These are phyloP conservation scores for Colletotrichum sp. DNA, from an alignment of 2,329 filamentous ascomycete species.

Conservation along the genomic window DNA sequence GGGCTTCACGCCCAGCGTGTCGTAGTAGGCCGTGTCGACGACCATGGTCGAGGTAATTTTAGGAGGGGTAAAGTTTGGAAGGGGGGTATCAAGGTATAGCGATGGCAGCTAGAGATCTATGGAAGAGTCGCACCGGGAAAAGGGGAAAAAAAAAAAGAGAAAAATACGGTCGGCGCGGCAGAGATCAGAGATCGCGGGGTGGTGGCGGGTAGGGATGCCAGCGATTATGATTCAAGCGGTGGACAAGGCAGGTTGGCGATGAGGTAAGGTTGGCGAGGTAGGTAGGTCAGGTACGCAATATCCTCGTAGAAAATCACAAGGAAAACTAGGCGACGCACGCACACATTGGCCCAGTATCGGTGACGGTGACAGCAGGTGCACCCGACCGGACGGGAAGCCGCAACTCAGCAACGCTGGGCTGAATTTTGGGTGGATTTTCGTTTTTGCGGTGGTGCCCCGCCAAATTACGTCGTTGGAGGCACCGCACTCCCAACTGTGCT, in stretches of 20 bases:
- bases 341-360: background rate
- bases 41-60: slow-evolving; percentile 67
- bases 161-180: background rate
- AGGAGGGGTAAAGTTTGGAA: background rate
- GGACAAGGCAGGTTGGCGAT: background rate
- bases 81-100: background rate
- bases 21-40: slow-evolving; percentile 88
- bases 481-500: background rate
- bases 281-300: background rate
- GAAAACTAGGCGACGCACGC: background rate
- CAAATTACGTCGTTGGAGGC: slow-evolving; percentile 24
- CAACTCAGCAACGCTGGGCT: background rate
- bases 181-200: background rate
- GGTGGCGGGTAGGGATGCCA: background rate
- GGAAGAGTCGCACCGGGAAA: background rate
- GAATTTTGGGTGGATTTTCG: slow-evolving; percentile 14
- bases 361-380: background rate
- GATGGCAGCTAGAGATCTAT: background rate
- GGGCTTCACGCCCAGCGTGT: slow-evolving; percentile 82
- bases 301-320: background rate
- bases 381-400: background rate
- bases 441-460: slow-evolving; percentile 25
- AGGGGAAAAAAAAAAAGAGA: background rate
- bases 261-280: background rate
- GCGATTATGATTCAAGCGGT: background rate